phyloP scores from a whole-genome alignment of 805 yeast genomes.

The Lipomyces sp. region DNA sequence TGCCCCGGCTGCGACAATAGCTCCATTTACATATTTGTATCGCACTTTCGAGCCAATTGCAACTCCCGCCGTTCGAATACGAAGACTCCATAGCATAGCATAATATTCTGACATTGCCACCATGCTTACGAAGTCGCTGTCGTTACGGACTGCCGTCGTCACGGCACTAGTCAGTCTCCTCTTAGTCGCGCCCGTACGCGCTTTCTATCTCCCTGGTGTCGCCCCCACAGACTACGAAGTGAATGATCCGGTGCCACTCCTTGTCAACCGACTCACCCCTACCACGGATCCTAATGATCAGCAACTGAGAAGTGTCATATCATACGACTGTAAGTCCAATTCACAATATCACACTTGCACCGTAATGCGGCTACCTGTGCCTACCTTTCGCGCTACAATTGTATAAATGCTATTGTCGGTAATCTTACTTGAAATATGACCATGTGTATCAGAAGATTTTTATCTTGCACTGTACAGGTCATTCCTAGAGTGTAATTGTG shows the following conservation, averaged over 20 bases:
- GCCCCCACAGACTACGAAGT: slow-evolving; percentile 87
- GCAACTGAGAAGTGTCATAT: slow-evolving; percentile 42
- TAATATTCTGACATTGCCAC: background rate
- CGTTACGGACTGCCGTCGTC: slow-evolving; percentile 12
- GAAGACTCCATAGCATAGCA: background rate
- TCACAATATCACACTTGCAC: background rate
- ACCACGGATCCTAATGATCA: slow-evolving; percentile 52
- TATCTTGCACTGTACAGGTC: background rate
- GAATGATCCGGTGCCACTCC: slow-evolving; percentile 73
- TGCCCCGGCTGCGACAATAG: background rate
- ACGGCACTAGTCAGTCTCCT: slow-evolving; percentile 4
- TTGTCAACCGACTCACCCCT: slow-evolving; percentile 91
- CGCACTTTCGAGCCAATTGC: background rate
- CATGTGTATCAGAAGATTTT: background rate
- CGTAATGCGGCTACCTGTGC: no score
- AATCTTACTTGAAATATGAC: background rate
- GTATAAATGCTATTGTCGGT: background rate
- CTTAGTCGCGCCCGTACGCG: slow-evolving; percentile 46
- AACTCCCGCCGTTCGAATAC: background rate
- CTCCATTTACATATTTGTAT: background rate
- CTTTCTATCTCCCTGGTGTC: slow-evolving; percentile 92
- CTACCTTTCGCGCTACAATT: background rate
- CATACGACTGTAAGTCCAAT: slow-evolving; percentile 47
- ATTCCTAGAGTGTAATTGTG: background rate
- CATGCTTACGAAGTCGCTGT: slow-evolving; percentile 8